Base-by-base conservation (phyloP, 192 early-diverging fungal genomes). In the Pilaira anomala region DNA sequence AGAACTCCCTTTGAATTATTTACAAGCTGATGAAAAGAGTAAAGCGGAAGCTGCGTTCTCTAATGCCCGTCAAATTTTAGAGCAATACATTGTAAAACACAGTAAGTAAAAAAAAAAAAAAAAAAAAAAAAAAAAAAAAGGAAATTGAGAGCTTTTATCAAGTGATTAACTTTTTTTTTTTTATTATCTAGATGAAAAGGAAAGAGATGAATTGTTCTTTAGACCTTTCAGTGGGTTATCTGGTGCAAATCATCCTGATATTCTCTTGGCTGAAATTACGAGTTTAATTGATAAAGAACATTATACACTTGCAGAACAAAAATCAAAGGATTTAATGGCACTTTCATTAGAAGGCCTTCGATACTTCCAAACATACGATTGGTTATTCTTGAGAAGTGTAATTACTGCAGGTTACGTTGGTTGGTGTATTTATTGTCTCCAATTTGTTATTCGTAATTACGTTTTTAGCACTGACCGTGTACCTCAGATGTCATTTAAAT, bases 361-460 rank as follows among this genome's bases (percentile, higher is more conserved):
- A 42, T 98, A 97, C 77, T 90, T 92, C 50, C 93, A 98, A 76
- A 95, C 91, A 71, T 97, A 98, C 62, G 95, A 98, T 76, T 98
- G 95, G 95, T 75, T 96, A 6, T 91, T 96, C 69, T 75, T 98
- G 58, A 81, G 92, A 52, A 81, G 89, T 0, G 83, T 94, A 5
- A 85, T 98, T 21, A 89, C 88, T 12, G 70, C 80, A 25, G 95
- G 95, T 45, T 98, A 93, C 70, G 55, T 92, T 21, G 93, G 95
- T 28, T 98, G 95, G 95, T 92, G 95, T 65, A 62, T 77, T 2
- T 93, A 88, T 77, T 91, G 91, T 60, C 73, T 91, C 65, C 71
- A 90, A 49, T 93, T 88, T 72, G 91, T 93, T 19, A 63, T 95
- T 46, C 77, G 79, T 30, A 76, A 75, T 7, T 94, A 92, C 62